Conservation (phyloP, 1,139 yeast genomes). For the Wickerhamomyces sp. region DNA sequence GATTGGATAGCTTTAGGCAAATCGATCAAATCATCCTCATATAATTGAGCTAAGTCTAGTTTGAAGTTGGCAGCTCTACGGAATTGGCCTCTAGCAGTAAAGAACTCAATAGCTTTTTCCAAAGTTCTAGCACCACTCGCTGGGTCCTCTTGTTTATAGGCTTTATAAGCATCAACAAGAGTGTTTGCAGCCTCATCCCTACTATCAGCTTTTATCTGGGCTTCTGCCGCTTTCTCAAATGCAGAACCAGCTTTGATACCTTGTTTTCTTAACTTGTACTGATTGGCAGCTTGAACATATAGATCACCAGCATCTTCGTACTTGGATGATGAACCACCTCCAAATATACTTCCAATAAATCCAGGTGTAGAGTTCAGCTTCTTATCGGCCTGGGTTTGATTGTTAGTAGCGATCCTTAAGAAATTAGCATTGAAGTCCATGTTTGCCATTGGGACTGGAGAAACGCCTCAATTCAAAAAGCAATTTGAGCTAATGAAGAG, state of each 20-base stretch:
- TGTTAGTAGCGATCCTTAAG: no score
- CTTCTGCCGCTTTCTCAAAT: conserved; percentile 80
- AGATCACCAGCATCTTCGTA: conserved; percentile 91
- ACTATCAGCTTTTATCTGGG: conserved; percentile 69
- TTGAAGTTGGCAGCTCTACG: conserved; percentile 94
- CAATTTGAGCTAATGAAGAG: no score
- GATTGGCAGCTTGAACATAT: conserved; percentile 87
- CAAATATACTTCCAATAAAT: conserved; percentile 60
- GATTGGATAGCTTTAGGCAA: conserved; percentile 64
- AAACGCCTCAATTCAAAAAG: no score
- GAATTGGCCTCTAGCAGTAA: conserved; percentile 89
- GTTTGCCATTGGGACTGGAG: background rate
- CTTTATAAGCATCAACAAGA: conserved; percentile 86
- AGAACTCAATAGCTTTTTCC: conserved; percentile 72
- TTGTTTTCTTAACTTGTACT: conserved; percentile 73
- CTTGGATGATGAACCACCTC: conserved; percentile 61
- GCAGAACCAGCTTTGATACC: conserved; percentile 70
- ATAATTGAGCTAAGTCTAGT: conserved; percentile 82
- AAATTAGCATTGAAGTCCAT: background rate
- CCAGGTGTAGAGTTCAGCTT: conserved; percentile 72
- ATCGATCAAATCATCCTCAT: conserved; percentile 71
- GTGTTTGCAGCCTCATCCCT: conserved; percentile 93
- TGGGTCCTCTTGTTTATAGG: conserved; percentile 71
- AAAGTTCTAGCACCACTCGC: conserved; percentile 75
- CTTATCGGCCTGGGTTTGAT: conserved; percentile 50